These are phyloP conservation scores for Pseudevernia furfuracea DNA, from an alignment of 495 filamentous ascomycete genomes.

Conservation along the genomic window DNA sequence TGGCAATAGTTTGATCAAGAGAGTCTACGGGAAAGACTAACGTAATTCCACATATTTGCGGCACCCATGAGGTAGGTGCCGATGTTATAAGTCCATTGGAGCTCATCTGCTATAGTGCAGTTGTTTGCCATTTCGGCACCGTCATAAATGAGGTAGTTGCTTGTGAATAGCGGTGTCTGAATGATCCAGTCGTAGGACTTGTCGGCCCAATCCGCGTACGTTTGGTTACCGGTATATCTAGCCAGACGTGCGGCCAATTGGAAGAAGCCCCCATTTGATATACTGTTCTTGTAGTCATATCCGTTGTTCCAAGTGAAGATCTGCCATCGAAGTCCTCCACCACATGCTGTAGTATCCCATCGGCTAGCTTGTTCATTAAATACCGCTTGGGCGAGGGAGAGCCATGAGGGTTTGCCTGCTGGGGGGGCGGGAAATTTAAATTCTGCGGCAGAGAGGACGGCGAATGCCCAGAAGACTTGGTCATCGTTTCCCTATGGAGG, in stretches of 20 bases:
- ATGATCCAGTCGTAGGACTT: slow-evolving; percentile 61
- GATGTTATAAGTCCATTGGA: slow-evolving; percentile 67
- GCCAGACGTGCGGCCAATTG: slow-evolving; percentile 65
- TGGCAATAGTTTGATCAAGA: not conserved
- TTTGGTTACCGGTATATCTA: slow-evolving; percentile 60
- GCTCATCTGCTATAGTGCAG: slow-evolving; percentile 30
- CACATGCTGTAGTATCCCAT: slow-evolving; percentile 43
- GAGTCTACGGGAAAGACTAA: slow-evolving; percentile 28
- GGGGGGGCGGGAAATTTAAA: slow-evolving; percentile 54
- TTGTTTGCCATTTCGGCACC: slow-evolving; percentile 37
- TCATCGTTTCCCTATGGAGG: slow-evolving; percentile 53
- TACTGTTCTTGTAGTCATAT: slow-evolving; percentile 55
- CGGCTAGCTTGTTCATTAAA: slow-evolving; percentile 57
- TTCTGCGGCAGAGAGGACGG: slow-evolving; percentile 61
- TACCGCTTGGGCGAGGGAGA: slow-evolving; percentile 62
- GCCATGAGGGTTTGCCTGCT: slow-evolving; percentile 48
- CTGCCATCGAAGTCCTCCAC: slow-evolving; percentile 46
- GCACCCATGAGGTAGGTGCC: slow-evolving; percentile 59
- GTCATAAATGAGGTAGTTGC: slow-evolving; percentile 49
- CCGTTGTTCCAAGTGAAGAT: slow-evolving; percentile 38
- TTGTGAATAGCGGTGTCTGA: slow-evolving; percentile 41
- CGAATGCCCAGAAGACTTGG: slow-evolving; percentile 61
- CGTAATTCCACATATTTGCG: slow-evolving; percentile 65
- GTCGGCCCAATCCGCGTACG: slow-evolving; percentile 63
- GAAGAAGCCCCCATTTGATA: slow-evolving; percentile 62